Evolutionary conservation across 192 early-diverging fungal genomes (phyloP).

Genomic region (Backusella macrospora): DNA sequence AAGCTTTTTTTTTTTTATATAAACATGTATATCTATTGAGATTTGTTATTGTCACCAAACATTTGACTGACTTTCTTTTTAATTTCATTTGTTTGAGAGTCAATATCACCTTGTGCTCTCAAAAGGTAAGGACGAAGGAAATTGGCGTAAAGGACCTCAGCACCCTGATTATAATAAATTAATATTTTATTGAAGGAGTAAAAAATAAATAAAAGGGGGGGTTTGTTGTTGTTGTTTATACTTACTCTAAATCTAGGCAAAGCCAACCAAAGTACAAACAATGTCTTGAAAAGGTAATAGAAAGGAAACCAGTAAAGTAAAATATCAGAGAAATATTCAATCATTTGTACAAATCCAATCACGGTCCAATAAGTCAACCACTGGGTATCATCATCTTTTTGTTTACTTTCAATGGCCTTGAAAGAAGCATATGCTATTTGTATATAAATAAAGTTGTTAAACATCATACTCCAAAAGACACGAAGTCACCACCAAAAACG

Average conservation of each 20-base stretch:
- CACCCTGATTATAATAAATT: constrained; percentile 58
- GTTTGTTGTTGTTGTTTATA: neutral
- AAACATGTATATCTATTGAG: neutral
- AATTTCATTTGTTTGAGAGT: constrained; percentile 23
- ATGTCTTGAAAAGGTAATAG: constrained; percentile 93
- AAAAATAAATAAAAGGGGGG: neutral
- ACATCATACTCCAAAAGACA: neutral
- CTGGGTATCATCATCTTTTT: constrained; percentile 82
- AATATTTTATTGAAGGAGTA: neutral
- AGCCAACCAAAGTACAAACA: constrained; percentile 85
- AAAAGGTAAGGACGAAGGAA: constrained; percentile 77
- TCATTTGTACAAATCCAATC: constrained; percentile 84
- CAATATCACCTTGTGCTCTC: constrained; percentile 50
- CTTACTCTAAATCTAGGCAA: constrained; percentile 67
- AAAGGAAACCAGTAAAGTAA: constrained; percentile 95
- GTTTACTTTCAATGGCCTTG: constrained; percentile 84
- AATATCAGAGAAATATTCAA: constrained; percentile 91
- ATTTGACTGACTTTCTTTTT: constrained; percentile 17
- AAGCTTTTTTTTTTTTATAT: neutral
- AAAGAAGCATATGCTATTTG: constrained; percentile 83
- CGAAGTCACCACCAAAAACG: neutral
- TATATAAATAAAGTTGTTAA: constrained; percentile 18
- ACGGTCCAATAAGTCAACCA: constrained; percentile 96
- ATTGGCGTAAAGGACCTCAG: constrained; percentile 75
- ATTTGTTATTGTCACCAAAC: neutral